Evolutionary conservation across 2,329 filamentous ascomycete species (phyloP).

Genomic region (Trichothecium sympodiale): DNA sequence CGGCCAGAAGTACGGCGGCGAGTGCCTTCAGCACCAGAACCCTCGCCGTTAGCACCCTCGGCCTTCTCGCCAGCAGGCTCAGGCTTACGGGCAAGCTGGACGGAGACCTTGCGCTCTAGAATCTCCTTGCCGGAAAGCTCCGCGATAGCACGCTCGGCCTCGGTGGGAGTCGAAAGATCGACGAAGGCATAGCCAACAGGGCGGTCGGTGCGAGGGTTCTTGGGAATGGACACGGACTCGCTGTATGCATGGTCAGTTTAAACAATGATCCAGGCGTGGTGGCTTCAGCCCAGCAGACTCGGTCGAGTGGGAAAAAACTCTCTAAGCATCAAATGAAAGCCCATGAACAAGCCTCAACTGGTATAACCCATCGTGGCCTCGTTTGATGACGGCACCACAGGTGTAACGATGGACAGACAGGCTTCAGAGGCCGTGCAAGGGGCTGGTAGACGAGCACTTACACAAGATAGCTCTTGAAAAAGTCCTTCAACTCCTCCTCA

Average conservation of each 20-base stretch:
- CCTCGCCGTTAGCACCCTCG: constrained; percentile 68
- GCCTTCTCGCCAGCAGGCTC: constrained; percentile 71
- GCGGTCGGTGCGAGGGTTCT: constrained; percentile 97
- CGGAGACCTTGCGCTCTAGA: constrained; percentile 96
- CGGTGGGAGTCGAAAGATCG: constrained; percentile 85
- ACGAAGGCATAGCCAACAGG: constrained; percentile 99
- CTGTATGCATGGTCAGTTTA: constrained; percentile 37
- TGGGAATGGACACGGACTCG: constrained; percentile 97
- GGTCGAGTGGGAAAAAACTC: too few species aligned
- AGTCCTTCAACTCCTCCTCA: constrained; percentile 99
- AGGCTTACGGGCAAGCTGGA: constrained; percentile 96
- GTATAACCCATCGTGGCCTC: too few species aligned
- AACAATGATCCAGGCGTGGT: not conserved
- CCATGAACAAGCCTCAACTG: too few species aligned
- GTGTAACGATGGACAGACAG: not conserved
- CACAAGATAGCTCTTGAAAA: constrained; percentile 99
- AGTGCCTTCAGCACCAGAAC: constrained; percentile 54
- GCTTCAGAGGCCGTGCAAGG: not conserved
- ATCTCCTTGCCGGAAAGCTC: constrained; percentile 97
- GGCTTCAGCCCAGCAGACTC: too few species aligned
- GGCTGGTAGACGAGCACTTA: constrained; percentile 42
- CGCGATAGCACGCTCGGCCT: constrained; percentile 89
- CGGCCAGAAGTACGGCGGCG: constrained; percentile 53
- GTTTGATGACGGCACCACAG: too few species aligned
- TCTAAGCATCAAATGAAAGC: too few species aligned